A percentile compares a stretch with the other conserved stretches of the same genome.
Evolutionary conservation across 305 asterid genomes (phyloP).

Genomic region (Ajuga reptans): DNA sequence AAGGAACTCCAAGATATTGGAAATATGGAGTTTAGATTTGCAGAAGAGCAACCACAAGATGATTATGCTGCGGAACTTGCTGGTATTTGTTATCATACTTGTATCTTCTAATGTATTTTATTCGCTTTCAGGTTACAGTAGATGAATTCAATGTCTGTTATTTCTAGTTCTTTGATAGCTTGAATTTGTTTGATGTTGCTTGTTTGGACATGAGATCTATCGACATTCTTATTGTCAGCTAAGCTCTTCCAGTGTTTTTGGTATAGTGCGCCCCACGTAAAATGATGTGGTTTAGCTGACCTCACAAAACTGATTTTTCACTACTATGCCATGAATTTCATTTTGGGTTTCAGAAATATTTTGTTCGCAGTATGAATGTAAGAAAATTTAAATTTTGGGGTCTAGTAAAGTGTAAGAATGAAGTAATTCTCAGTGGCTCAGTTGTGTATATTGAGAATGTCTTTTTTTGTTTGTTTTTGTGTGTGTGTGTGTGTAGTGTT

Average conservation of each 20-base stretch:
- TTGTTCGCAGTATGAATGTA: background rate
- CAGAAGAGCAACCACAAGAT: slow-evolving; percentile 95
- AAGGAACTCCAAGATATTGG: slow-evolving; percentile 93
- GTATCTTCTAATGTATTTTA: slow-evolving; percentile 2
- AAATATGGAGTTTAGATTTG: slow-evolving; percentile 81
- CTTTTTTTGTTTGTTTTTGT: background rate
- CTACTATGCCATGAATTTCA: background rate
- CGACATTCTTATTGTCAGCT: background rate
- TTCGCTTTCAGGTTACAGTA: slow-evolving; percentile 7
- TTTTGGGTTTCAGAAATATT: background rate
- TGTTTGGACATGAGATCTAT: slow-evolving; percentile 4
- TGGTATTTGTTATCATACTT: slow-evolving; percentile 36
- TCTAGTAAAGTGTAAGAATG: background rate
- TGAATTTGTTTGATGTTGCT: background rate
- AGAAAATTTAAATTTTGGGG: background rate
- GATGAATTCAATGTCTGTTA: background rate
- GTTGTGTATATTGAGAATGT: background rate
- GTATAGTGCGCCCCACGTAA: background rate
- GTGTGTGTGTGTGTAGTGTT: background rate
- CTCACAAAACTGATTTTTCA: background rate
- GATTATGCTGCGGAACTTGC: slow-evolving; percentile 97
- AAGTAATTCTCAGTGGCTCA: background rate
- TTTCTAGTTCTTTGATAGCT: slow-evolving; percentile 8
- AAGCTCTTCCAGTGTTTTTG: background rate
- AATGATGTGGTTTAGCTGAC: background rate